Percentiles rank a stretch among this genome's conserved stretches.
Evolutionary conservation across 495 filamentous ascomycete species (phyloP).

Genomic region (Haplographium delicatum): DNA sequence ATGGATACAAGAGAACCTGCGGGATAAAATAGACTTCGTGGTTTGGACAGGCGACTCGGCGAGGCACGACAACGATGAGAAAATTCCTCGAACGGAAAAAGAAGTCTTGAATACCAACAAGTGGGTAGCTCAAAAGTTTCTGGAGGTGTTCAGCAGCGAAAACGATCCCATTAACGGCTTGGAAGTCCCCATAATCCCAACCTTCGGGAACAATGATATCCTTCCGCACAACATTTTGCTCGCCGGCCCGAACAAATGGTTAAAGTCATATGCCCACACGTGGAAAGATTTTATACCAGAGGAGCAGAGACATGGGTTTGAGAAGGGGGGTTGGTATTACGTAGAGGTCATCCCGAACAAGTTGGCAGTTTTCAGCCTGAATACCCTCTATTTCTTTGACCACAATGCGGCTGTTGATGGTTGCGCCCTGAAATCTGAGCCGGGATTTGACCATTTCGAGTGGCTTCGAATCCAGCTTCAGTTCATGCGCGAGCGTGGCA

Average conservation of each 20-base stretch:
- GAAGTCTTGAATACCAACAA: conserved; percentile 75
- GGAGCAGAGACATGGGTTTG: conserved; percentile 85
- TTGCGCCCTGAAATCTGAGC: conserved; percentile 68
- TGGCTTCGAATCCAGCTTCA: conserved; percentile 93
- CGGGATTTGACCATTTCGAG: conserved; percentile 91
- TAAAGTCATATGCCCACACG: conserved; percentile 62
- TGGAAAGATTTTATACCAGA: conserved; percentile 91
- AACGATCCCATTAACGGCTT: conserved; percentile 52
- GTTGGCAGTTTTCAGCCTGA: conserved; percentile 89
- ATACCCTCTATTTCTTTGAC: conserved; percentile 94
- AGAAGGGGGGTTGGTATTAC: conserved; percentile 90
- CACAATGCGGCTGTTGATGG: conserved; percentile 91
- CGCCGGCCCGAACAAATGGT: conserved; percentile 79
- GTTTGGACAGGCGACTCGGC: conserved; percentile 97
- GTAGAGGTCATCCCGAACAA: conserved; percentile 84
- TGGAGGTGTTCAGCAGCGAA: conserved; percentile 58
- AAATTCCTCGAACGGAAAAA: conserved; percentile 63
- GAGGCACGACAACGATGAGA: conserved; percentile 89
- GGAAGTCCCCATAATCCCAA: conserved; percentile 78
- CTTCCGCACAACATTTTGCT: conserved; percentile 93
- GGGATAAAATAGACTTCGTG: conserved; percentile 85
- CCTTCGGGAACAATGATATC: conserved; percentile 95
- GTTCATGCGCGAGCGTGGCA: conserved; percentile 70
- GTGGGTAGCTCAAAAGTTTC: conserved; percentile 69
- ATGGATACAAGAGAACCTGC: conserved; percentile 84